phyloP scores from a whole-genome alignment of 352 stramenopile species.

The Salisapilia sapeloensis region DNA sequence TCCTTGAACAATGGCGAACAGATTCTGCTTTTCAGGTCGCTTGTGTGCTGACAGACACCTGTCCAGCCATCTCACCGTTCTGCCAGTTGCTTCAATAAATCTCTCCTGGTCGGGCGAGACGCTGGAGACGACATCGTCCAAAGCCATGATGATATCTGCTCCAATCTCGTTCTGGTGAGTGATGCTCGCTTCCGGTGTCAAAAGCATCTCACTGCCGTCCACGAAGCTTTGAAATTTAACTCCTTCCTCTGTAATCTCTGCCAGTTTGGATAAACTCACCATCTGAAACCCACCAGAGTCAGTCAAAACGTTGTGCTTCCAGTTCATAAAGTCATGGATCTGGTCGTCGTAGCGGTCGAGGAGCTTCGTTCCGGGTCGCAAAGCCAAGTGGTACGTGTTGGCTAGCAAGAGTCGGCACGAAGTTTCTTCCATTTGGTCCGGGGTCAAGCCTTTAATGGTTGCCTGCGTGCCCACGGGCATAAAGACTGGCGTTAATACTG shows the following conservation, averaged over 20 bases:
- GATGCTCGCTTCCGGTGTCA: constrained; percentile 88
- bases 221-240: constrained; percentile 78
- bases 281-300: constrained; percentile 98
- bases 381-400: constrained; percentile 96
- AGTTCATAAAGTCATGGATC: constrained; percentile 95
- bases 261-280: constrained; percentile 91
- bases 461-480: constrained; percentile 96
- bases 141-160: constrained; percentile 96
- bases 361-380: constrained; percentile 84
- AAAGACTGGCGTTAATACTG: constrained; percentile 88
- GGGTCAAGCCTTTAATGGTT: constrained; percentile 89
- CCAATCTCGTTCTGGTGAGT: constrained; percentile 93
- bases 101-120: constrained; percentile 73
- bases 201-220: constrained; percentile 81
- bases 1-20: constrained; percentile 96
- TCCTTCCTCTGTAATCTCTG: constrained; percentile 80
- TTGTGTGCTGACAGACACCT: constrained; percentile 86
- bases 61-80: constrained; percentile 92
- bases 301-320: constrained; percentile 88
- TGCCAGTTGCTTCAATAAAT: constrained; percentile 84
- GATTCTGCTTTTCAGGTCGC: constrained; percentile 78
- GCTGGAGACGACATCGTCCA: constrained; percentile 94
- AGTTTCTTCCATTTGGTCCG: constrained; percentile 47
- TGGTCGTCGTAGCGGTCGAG: constrained; percentile 64
- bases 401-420: constrained; percentile 87